Evolutionary conservation across 2,329 filamentous ascomycete species (phyloP), one percentile per base, ranked within the genome.

Genomic region (Chrysosporium keratinophilum): DNA sequence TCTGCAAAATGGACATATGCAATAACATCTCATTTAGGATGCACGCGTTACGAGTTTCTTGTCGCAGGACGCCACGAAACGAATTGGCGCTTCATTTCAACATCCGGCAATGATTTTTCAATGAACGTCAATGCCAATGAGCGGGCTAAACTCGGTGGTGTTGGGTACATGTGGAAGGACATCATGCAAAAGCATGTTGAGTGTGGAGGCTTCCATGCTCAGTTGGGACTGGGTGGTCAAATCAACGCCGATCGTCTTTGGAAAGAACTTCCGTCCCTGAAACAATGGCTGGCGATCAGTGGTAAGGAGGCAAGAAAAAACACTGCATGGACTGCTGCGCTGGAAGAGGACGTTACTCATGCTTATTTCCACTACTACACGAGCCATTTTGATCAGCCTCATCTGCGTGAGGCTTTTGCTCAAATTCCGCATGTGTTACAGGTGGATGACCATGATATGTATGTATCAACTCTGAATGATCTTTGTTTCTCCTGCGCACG

Each of bases 291-390:
- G 43, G 82, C 85, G 9, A 93, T 90, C 71, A 90, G 85, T 63
- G 93, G 93, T 5, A 90, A 95, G 60, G 93, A 97, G 54, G 93
- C 89, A 62, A 80, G 94, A 55, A 95, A 90, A 74, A 94, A 84
- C 61, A 84, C 88, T 0, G 79, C 84, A 42, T 98, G 93, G 93
- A 95, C 90, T 6, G 88, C 91, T 2, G 84, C 88, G 48, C 88
- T 97, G 63, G 89, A 98, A 65, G 91, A 98, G 65, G 93, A 98
- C 65, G 88, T 95, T 15, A 84, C 85, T 1, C 90, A 97, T 70
- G 90, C 93, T 6, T 98, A 95, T 73, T 98, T 98, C 70, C 93
- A 98, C 69, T 98, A 95, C 69, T 98, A 98, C 67, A 95, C 90
- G 1, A 95, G 89, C 61, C 91, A 97, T 69, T 97, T 98, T 67